phyloP scores from a whole-genome alignment of 306 rosid genomes.

The Lagenaria siceraria region DNA sequence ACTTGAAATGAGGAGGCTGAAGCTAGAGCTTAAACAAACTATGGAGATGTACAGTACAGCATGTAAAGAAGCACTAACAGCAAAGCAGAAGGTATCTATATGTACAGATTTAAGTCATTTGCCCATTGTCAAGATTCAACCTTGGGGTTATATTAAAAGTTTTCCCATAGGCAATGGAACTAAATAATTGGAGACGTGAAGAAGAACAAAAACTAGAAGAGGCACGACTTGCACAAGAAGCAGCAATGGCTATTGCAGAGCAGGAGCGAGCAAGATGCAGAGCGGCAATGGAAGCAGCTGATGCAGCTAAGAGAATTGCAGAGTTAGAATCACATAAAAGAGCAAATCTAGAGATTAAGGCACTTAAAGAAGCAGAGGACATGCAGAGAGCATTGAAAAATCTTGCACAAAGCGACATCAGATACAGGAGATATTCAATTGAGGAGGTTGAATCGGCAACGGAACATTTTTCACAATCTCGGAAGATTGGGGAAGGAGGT shows the following conservation, averaged over 20 bases:
- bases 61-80: slow-evolving; percentile 65
- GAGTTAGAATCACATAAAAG: slow-evolving; percentile 47
- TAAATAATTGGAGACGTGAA: slow-evolving; percentile 38
- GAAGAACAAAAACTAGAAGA: slow-evolving; percentile 63
- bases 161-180: slow-evolving; percentile 40
- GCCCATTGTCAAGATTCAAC: background rate
- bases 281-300: slow-evolving; percentile 70
- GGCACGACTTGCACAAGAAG: slow-evolving; percentile 51
- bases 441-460: slow-evolving; percentile 84
- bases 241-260: slow-evolving; percentile 62
- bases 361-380: slow-evolving; percentile 59
- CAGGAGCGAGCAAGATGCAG: slow-evolving; percentile 63
- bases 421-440: slow-evolving; percentile 53
- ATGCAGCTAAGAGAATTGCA: slow-evolving; percentile 71
- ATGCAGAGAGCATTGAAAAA: slow-evolving; percentile 40
- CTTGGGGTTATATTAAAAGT: background rate
- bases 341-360: slow-evolving; percentile 36
- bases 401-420: slow-evolving; percentile 40
- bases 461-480: slow-evolving; percentile 36
- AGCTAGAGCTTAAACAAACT: slow-evolving; percentile 86
- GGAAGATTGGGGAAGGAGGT: slow-evolving; percentile 88
- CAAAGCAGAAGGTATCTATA: slow-evolving; percentile 52
- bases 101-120: background rate
- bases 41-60: slow-evolving; percentile 79
- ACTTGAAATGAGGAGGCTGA: slow-evolving; percentile 73